Percentiles rank a stretch among this genome's conserved stretches.
phyloP scores from a whole-genome alignment of 202 grass and related monocot genomes.

The Miscanthus sacchariflorus region DNA sequence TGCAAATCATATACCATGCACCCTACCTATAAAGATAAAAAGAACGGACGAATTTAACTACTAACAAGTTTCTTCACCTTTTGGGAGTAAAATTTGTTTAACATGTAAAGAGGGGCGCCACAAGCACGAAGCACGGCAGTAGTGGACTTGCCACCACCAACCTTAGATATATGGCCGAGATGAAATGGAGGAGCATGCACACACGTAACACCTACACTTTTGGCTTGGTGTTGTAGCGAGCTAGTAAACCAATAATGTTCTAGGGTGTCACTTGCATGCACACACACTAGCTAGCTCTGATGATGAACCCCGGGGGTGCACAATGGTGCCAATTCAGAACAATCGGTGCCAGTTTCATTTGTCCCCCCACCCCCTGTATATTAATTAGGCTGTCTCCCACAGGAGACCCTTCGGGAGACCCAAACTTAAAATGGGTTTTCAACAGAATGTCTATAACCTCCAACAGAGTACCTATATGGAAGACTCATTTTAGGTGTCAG shows the following conservation, averaged over 20 bases:
- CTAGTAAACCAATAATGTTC: background rate
- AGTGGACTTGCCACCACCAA: slow-evolving; percentile 48
- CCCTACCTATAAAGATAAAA: background rate
- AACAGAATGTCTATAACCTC: too few relatives aligned
- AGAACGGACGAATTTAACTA: background rate
- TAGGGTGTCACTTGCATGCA: slow-evolving; percentile 15
- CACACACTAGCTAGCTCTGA: background rate
- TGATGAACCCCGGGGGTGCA: slow-evolving; percentile 20
- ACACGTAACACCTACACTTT: background rate
- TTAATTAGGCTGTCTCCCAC: background rate
- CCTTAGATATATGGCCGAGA: background rate
- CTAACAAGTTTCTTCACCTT: background rate
- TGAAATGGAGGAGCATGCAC: slow-evolving; percentile 7
- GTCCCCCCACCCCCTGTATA: background rate
- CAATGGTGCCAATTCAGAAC: slow-evolving; percentile 38
- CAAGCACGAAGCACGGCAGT: slow-evolving; percentile 4
- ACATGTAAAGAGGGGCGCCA: background rate
- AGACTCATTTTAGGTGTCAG: too few relatives aligned
- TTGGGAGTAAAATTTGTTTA: background rate
- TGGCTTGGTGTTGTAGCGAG: slow-evolving; percentile 21
- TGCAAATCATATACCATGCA: background rate
- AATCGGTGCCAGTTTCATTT: background rate
- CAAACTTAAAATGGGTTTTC: too few relatives aligned
- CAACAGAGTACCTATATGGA: too few relatives aligned
- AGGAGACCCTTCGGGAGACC: too few relatives aligned